Conservation (phyloP, 2,329 filamentous ascomycete species). For the Torrubiella hemipterigena region DNA sequence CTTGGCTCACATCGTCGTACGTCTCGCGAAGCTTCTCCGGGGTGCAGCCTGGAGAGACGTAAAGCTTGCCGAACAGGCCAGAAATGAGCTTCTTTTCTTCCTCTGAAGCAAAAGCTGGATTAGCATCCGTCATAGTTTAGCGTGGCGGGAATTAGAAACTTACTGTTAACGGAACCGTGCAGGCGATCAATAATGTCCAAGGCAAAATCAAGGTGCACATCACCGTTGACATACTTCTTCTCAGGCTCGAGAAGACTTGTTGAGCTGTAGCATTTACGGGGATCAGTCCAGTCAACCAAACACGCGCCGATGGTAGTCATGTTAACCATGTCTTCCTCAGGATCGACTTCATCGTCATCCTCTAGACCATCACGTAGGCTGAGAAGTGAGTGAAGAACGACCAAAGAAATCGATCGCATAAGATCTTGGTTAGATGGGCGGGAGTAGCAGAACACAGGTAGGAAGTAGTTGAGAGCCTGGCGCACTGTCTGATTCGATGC, state of each 20-base stretch:
- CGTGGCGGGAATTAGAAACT: slow-evolving; percentile 18
- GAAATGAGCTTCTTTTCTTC: slow-evolving; percentile 80
- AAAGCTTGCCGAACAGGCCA: slow-evolving; percentile 69
- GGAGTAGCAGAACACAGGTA: slow-evolving; percentile 89
- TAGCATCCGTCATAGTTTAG: slow-evolving; percentile 11
- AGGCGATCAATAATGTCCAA: slow-evolving; percentile 66
- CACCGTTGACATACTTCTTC: slow-evolving; percentile 56
- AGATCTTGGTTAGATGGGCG: slow-evolving; percentile 69
- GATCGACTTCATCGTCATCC: slow-evolving; percentile 67
- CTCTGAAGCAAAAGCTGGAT: slow-evolving; percentile 36
- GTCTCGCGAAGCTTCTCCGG: slow-evolving; percentile 45
- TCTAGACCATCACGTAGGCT: slow-evolving; percentile 61
- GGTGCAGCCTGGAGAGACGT: slow-evolving; percentile 57
- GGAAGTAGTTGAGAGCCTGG: slow-evolving; percentile 83
- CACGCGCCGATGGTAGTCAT: slow-evolving; percentile 69
- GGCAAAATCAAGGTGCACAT: slow-evolving; percentile 72
- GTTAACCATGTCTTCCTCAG: slow-evolving; percentile 67
- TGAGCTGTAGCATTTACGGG: slow-evolving; percentile 58
- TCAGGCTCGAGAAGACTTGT: slow-evolving; percentile 38
- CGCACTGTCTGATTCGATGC: slow-evolving; percentile 68
- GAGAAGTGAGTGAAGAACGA: slow-evolving; percentile 63
- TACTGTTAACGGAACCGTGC: slow-evolving; percentile 54
- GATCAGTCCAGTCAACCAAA: slow-evolving; percentile 90
- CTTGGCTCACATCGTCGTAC: slow-evolving; percentile 45
- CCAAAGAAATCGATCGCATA: slow-evolving; percentile 63